Conservation (phyloP, 2,329 filamentous ascomycete species). For the Venturia effusa region DNA sequence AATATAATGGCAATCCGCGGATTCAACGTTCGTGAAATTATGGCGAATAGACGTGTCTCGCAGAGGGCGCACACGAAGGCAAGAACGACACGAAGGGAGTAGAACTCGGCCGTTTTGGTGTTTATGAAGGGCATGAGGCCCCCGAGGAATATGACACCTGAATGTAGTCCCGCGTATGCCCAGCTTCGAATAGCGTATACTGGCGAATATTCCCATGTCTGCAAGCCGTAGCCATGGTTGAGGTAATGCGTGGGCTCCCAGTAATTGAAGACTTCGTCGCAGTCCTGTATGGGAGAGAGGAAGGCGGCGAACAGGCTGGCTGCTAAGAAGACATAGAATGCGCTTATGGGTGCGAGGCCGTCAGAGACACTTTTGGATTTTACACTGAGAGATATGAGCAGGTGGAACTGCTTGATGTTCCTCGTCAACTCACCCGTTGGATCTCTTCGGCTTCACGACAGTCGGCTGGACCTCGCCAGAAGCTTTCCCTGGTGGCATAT, state of each 20-base stretch:
- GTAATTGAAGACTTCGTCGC: constrained; percentile 98
- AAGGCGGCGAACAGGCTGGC: constrained; percentile 67
- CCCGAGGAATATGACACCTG: constrained; percentile 45
- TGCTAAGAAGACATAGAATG: constrained; percentile 69
- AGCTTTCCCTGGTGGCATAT: background rate
- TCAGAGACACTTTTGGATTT: background rate
- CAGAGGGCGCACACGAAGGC: constrained; percentile 68
- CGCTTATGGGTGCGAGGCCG: constrained; percentile 55
- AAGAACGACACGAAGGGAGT: constrained; percentile 67
- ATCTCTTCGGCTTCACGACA: background rate
- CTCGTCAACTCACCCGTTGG: background rate
- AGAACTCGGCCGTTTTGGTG: constrained; percentile 60
- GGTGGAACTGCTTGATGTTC: background rate
- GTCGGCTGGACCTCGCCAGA: background rate
- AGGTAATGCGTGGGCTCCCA: constrained; percentile 97
- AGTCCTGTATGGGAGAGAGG: constrained; percentile 90
- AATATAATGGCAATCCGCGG: constrained; percentile 79
- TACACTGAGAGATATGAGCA: background rate
- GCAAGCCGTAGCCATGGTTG: constrained; percentile 80
- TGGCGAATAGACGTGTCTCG: constrained; percentile 71
- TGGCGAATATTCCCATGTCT: constrained; percentile 98
- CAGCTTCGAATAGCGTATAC: constrained; percentile 92
- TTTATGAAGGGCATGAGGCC: constrained; percentile 39
- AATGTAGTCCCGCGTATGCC: constrained; percentile 78
- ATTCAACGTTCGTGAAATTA: constrained; percentile 66